These are phyloP conservation scores for Boletus reticulatus DNA, from an alignment of 768 basidiomycete species.

Conservation along the genomic window DNA sequence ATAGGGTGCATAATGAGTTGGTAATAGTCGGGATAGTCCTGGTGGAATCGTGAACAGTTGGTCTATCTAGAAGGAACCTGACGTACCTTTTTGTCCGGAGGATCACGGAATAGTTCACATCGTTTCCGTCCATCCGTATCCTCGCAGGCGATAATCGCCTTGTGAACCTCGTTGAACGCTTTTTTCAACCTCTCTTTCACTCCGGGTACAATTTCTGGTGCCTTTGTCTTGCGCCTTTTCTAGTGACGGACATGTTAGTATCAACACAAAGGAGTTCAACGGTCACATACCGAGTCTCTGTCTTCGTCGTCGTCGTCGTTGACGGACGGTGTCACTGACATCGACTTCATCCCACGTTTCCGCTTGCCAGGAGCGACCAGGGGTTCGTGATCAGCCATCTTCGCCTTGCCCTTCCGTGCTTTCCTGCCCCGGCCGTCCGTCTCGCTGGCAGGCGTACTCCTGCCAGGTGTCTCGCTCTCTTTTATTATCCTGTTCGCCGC, in stretches of 20 bases:
- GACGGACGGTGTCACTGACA: conserved; percentile 74
- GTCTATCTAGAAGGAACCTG: neutral
- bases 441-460: conserved; percentile 65
- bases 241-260: conserved; percentile 27
- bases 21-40: conserved; percentile 95
- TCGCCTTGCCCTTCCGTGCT: conserved; percentile 58
- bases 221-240: conserved; percentile 86
- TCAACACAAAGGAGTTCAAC: neutral
- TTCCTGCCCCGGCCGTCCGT: conserved; percentile 55
- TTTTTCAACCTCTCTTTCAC: conserved; percentile 81
- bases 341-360: conserved; percentile 69
- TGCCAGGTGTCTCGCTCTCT: conserved; percentile 58
- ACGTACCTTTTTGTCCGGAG: conserved; percentile 74
- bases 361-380: conserved; percentile 56
- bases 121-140: conserved; percentile 75
- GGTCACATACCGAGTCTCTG: conserved; percentile 56
- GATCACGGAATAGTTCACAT: conserved; percentile 83
- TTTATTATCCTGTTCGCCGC: conserved; percentile 55
- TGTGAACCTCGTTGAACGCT: conserved; percentile 72
- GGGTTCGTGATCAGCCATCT: conserved; percentile 49
- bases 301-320: conserved; percentile 78
- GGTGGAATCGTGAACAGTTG: conserved; percentile 10
- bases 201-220: conserved; percentile 53
- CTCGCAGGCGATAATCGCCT: conserved; percentile 69
- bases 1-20: conserved; percentile 86